Percentiles rank a stretch among this genome's conserved stretches.
phyloP scores from a whole-genome alignment of 169 alveolate genomes.

The Plasmodium adleri region DNA sequence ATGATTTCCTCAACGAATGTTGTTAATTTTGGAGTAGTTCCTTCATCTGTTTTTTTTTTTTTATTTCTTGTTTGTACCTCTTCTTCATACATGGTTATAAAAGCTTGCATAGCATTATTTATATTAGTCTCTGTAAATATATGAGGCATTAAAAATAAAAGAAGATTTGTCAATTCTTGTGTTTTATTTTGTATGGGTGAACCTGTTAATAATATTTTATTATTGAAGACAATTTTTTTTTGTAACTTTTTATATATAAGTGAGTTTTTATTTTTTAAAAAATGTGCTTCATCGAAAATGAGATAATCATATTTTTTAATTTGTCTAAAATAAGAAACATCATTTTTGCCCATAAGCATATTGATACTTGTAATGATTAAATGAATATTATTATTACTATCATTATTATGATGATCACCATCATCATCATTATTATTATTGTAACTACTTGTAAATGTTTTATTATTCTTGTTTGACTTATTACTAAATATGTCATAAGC shows the following conservation, averaged over 20 bases:
- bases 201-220: slow-evolving; percentile 93
- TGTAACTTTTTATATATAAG: slow-evolving; percentile 89
- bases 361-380: slow-evolving; percentile 53
- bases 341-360: slow-evolving; percentile 68
- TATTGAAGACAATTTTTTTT: slow-evolving; percentile 85
- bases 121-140: slow-evolving; percentile 86
- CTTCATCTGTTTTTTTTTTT: slow-evolving; percentile 12
- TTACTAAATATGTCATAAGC: slow-evolving; percentile 76
- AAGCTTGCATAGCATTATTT: slow-evolving; percentile 84
- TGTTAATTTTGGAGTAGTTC: neutral
- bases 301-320: slow-evolving; percentile 86
- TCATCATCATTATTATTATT: slow-evolving; percentile 35
- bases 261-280: slow-evolving; percentile 92
- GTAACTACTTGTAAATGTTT: slow-evolving; percentile 26
- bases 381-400: slow-evolving; percentile 13
- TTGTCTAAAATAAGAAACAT: slow-evolving; percentile 52
- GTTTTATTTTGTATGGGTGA: slow-evolving; percentile 92
- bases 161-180: slow-evolving; percentile 91
- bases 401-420: slow-evolving; percentile 79
- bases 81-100: slow-evolving; percentile 65
- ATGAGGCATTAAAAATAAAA: slow-evolving; percentile 92
- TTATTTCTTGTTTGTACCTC: slow-evolving; percentile 21
- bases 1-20: neutral
- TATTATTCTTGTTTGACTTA: slow-evolving; percentile 12
- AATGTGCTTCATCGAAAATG: slow-evolving; percentile 95